These are phyloP conservation scores for apple (Malus domestica) DNA, from an alignment of 306 rosid species.

Conservation along the genomic window ASM211411v1 NC_041801.1:2297001-2297500, in stretches of 20 bases:
- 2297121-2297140: conserved; percentile 46
- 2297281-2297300: neutral
- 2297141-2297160: conserved; percentile 49
- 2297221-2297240: conserved; percentile 36
- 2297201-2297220: conserved; percentile 30
- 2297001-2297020: conserved; percentile 94
- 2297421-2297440: conserved; percentile 38
- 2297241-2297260: conserved; percentile 27
- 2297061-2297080: conserved; percentile 47
- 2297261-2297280: neutral
- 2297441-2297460: neutral
- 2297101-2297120: conserved; percentile 39
- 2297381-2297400: conserved; percentile 7
- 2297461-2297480: neutral
- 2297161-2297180: conserved; percentile 42
- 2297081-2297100: conserved; percentile 41
- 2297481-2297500: conserved; percentile 15
- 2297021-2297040: conserved; percentile 93
- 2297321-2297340: neutral
- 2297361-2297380: neutral
- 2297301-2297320: neutral
- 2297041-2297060: conserved; percentile 36
- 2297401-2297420: conserved; percentile 18
- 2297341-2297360: neutral
- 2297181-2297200: conserved; percentile 30